Percentiles rank a stretch among this genome's conserved stretches.
Evolutionary conservation across 2,329 filamentous ascomycete genomes (phyloP).

Genomic region (Venturia carpophila): DNA sequence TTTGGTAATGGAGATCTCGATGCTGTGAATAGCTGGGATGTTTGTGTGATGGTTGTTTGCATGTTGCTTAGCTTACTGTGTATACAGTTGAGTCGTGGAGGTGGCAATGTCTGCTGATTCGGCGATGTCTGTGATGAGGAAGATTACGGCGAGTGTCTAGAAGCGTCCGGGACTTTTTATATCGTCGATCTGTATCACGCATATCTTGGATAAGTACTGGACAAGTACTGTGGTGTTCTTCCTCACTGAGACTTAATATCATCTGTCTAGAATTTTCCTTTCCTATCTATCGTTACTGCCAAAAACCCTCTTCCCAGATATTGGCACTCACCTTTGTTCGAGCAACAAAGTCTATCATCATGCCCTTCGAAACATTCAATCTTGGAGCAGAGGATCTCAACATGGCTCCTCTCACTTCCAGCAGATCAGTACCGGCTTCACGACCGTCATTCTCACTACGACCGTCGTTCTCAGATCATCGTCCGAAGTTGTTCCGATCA

Average conservation of each 20-base stretch:
- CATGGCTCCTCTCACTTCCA: neutral
- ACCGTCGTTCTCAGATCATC: neutral
- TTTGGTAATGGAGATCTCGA: neutral
- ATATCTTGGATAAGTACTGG: neutral
- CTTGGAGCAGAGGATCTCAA: neutral
- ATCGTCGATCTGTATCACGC: neutral
- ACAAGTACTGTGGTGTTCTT: neutral
- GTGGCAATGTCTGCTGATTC: neutral
- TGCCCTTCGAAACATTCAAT: neutral
- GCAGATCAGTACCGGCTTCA: neutral
- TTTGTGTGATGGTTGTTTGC: neutral
- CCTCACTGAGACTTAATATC: no score
- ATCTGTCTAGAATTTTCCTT: no score
- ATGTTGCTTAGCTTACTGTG: neutral
- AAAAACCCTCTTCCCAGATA: neutral
- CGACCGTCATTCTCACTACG: neutral
- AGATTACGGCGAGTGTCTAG: neutral
- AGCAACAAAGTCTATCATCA: neutral
- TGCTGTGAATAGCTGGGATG: neutral
- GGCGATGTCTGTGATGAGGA: neutral
- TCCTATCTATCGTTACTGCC: neutral
- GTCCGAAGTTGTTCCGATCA: neutral
- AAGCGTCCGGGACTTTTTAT: neutral
- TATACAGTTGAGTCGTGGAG: neutral
- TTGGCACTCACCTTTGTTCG: neutral